Conservation (phyloP, 352 stramenopile genomes). For the Pythium oligandrum region DNA sequence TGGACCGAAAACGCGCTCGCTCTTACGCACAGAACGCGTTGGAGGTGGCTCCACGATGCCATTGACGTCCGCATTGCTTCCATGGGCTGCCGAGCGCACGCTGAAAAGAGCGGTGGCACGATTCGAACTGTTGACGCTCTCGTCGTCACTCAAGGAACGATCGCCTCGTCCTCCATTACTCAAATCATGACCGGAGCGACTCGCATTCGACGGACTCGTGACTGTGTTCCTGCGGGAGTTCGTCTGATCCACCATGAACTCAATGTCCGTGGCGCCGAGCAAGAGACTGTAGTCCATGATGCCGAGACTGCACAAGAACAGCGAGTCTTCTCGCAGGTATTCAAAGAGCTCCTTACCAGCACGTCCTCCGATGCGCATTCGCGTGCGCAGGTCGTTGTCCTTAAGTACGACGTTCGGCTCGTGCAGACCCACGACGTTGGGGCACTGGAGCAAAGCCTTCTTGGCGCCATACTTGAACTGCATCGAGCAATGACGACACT, state of each 20-base stretch:
- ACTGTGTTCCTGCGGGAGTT: slow-evolving; percentile 20
- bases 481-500: slow-evolving; percentile 84
- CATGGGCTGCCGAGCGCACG: slow-evolving; percentile 20
- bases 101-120: slow-evolving; percentile 2
- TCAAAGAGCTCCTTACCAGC: slow-evolving; percentile 59
- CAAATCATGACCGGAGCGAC: not conserved
- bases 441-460: slow-evolving; percentile 62
- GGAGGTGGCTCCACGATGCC: slow-evolving; percentile 14
- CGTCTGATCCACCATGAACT: slow-evolving; percentile 70
- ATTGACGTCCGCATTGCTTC: slow-evolving; percentile 1
- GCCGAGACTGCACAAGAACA: slow-evolving; percentile 66
- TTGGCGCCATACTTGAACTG: slow-evolving; percentile 77
- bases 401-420: slow-evolving; percentile 86
- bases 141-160: no score
- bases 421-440: slow-evolving; percentile 73
- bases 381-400: slow-evolving; percentile 79
- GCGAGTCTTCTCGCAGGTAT: slow-evolving; percentile 63
- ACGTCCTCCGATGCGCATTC: slow-evolving; percentile 67
- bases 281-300: slow-evolving; percentile 92
- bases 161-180: slow-evolving; percentile 9
- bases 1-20: slow-evolving; percentile 73
- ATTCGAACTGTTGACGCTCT: no score
- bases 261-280: slow-evolving; percentile 80
- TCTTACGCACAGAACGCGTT: slow-evolving; percentile 60
- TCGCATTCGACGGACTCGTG: slow-evolving; percentile 16